A percentile compares a stretch with the other conserved stretches of the same genome.
phyloP scores from a whole-genome alignment of 2,329 filamentous ascomycete genomes.

The Akanthomyces uredinophilus region DNA sequence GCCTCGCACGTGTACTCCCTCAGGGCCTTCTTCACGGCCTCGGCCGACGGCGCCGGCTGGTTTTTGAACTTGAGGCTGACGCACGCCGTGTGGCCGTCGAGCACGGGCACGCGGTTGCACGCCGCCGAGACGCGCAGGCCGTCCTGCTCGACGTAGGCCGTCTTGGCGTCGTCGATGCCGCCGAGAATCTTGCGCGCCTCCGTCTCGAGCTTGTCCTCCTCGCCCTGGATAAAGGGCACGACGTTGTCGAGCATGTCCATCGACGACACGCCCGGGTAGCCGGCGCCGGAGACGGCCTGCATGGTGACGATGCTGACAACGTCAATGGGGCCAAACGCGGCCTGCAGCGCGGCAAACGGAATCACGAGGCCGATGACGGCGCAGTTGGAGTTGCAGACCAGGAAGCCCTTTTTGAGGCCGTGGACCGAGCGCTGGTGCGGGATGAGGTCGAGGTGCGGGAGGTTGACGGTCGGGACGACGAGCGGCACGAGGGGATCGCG shows the following conservation, averaged over 20 bases:
- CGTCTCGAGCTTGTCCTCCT: conserved; percentile 93
- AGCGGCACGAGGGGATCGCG: conserved; percentile 85
- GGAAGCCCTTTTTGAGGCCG: conserved; percentile 74
- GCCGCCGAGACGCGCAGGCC: conserved; percentile 74
- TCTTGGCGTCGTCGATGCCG: conserved; percentile 61
- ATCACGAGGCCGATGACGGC: conserved; percentile 95
- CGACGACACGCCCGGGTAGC: conserved; percentile 81
- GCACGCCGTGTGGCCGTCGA: conserved; percentile 94
- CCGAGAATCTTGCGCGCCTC: conserved; percentile 96
- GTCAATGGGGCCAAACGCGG: conserved; percentile 78
- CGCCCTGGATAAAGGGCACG: conserved; percentile 85
- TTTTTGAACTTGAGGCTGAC: conserved; percentile 79
- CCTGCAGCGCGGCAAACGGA: conserved; percentile 84
- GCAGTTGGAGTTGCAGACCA: conserved; percentile 98
- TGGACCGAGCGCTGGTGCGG: conserved; percentile 77
- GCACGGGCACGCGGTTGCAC: conserved; percentile 90
- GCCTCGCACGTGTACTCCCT: conserved; percentile 77
- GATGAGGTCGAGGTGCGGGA: conserved; percentile 79
- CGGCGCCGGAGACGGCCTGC: conserved; percentile 90
- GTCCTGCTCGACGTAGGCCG: conserved; percentile 70
- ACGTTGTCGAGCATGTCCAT: conserved; percentile 98
- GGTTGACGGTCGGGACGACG: conserved; percentile 92
- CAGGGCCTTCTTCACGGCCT: conserved; percentile 74
- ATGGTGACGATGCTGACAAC: conserved; percentile 77
- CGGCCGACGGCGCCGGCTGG: conserved; percentile 66